These are phyloP conservation scores for Saccharomyces pastorianus DNA, from an alignment of 1,139 yeast species.

Conservation along the genomic window DNA sequence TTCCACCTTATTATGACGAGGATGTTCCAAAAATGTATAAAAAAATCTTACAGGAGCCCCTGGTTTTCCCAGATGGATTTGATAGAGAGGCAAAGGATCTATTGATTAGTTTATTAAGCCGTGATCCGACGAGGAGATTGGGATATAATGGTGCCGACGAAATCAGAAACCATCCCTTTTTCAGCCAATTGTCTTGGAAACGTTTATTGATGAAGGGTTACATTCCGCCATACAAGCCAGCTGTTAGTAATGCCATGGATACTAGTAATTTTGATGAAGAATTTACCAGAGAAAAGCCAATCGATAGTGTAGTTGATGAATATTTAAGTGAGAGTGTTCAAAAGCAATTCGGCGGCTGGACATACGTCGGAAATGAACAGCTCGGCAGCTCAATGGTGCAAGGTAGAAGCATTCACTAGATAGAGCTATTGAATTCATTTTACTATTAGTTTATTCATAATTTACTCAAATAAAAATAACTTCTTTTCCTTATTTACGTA, in stretches of 20 bases:
- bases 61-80: slow-evolving; percentile 80
- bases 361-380: no score
- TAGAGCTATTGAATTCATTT: slow-evolving; percentile 4
- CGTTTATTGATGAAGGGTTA: slow-evolving; percentile 79
- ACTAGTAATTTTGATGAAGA: no score
- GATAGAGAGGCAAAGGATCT: slow-evolving; percentile 85
- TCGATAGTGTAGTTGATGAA: no score
- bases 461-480: neutral
- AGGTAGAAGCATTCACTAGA: slow-evolving; percentile 21
- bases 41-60: slow-evolving; percentile 81
- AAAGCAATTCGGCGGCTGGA: no score
- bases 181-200: slow-evolving; percentile 86
- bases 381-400: slow-evolving; percentile 24
- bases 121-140: slow-evolving; percentile 77
- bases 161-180: slow-evolving; percentile 78
- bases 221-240: slow-evolving; percentile 93
- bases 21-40: slow-evolving; percentile 89
- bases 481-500: neutral
- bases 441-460: neutral
- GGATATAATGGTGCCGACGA: slow-evolving; percentile 76
- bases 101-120: slow-evolving; percentile 63
- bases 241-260: slow-evolving; percentile 63
- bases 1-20: slow-evolving; percentile 94
- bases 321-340: no score
- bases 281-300: no score